These are phyloP conservation scores for Pulveroboletus ravenelii DNA, from an alignment of 768 basidiomycete genomes.

Conservation along the genomic window DNA sequence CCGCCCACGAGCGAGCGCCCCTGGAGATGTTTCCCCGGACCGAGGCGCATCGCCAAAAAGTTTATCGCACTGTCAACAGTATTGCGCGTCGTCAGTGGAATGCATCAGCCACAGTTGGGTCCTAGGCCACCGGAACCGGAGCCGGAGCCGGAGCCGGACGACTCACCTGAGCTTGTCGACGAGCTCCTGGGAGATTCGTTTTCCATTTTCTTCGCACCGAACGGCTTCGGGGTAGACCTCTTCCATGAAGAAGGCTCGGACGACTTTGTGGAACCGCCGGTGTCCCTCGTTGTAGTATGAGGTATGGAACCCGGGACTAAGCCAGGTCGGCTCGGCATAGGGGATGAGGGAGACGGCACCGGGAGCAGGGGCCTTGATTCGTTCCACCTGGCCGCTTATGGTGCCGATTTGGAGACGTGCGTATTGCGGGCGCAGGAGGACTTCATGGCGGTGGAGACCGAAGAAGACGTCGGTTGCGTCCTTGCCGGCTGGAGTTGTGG, in stretches of 20 bases:
- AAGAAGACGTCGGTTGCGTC: slow-evolving; percentile 82
- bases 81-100: neutral
- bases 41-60: slow-evolving; percentile 63
- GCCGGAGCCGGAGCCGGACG: too few species aligned
- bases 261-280: slow-evolving; percentile 65
- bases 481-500: slow-evolving; percentile 48
- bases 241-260: slow-evolving; percentile 73
- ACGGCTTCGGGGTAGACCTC: slow-evolving; percentile 72
- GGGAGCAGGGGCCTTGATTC: slow-evolving; percentile 47
- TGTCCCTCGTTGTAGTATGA: slow-evolving; percentile 80
- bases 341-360: slow-evolving; percentile 75
- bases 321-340: slow-evolving; percentile 85
- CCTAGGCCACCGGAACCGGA: too few species aligned
- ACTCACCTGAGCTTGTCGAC: slow-evolving; percentile 79
- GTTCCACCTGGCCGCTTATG: slow-evolving; percentile 52
- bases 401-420: slow-evolving; percentile 64
- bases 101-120: neutral
- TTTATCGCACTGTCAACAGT: slow-evolving; percentile 48
- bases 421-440: slow-evolving; percentile 70
- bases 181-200: slow-evolving; percentile 78
- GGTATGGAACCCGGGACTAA: slow-evolving; percentile 57
- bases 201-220: slow-evolving; percentile 81
- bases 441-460: slow-evolving; percentile 78
- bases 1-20: slow-evolving; percentile 79
- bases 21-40: slow-evolving; percentile 81